Evolutionary conservation across 805 yeast species (phyloP).

Genomic region (Spathaspora passalidarum): DNA sequence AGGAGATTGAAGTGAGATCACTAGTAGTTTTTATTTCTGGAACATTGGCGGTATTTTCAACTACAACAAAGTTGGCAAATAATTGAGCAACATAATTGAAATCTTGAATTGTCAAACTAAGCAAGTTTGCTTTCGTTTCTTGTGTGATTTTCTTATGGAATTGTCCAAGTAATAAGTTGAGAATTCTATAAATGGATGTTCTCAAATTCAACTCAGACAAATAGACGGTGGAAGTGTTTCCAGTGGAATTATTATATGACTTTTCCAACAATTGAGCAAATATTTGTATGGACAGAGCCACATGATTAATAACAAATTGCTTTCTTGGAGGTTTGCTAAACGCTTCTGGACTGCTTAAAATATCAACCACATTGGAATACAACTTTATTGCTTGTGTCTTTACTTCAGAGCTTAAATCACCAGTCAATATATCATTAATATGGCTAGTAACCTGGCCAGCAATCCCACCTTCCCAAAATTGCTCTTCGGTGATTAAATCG

Average conservation of each 20-base stretch:
- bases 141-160: constrained; percentile 23
- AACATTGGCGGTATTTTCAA: constrained; percentile 4
- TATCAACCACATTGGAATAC: constrained; percentile 51
- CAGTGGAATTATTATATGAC: constrained; percentile 10
- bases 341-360: constrained; percentile 51
- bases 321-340: constrained; percentile 35
- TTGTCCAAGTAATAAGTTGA: constrained; percentile 22
- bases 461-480: constrained; percentile 74
- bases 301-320: constrained; percentile 28
- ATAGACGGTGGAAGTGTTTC: neutral
- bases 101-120: constrained; percentile 20
- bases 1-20: neutral
- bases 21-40: neutral
- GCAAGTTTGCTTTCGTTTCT: constrained; percentile 13
- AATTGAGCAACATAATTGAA: constrained; percentile 15
- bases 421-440: constrained; percentile 41
- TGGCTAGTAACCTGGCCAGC: constrained; percentile 54
- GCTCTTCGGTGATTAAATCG: constrained; percentile 82
- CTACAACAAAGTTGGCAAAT: constrained; percentile 12
- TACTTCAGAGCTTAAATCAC: constrained; percentile 30
- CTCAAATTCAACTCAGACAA: constrained; percentile 21
- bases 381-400: constrained; percentile 42
- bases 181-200: constrained; percentile 24
- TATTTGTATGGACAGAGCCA: constrained; percentile 14
- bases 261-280: constrained; percentile 16